phyloP scores from a whole-genome alignment of 192 early-diverging fungal species.

The Umbelopsis sp. region DNA sequence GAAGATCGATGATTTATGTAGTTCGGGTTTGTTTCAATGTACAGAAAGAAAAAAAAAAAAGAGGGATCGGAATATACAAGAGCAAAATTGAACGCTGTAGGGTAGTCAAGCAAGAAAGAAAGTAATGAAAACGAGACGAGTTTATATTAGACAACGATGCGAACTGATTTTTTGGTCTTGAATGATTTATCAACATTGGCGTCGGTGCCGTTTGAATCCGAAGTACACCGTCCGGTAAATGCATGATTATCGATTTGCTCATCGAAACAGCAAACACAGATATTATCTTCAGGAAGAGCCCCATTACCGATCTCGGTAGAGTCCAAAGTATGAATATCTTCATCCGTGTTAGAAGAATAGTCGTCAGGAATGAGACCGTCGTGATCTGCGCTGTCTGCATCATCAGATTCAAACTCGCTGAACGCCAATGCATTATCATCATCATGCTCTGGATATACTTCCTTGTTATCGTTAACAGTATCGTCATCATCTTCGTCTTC shows the following conservation, averaged over 20 bases:
- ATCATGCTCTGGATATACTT: constrained; percentile 15
- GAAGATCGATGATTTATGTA: background rate
- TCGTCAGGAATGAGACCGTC: background rate
- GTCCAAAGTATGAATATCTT: constrained; percentile 4
- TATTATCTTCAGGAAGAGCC: constrained; percentile 4
- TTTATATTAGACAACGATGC: constrained; percentile 8
- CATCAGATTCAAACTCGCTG: background rate
- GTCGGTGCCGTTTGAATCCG: background rate
- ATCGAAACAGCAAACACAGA: constrained; percentile 15
- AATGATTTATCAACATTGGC: background rate
- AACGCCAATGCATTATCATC: background rate
- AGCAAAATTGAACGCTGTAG: background rate
- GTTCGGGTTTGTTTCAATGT: background rate
- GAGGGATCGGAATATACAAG: background rate
- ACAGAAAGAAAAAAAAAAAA: background rate
- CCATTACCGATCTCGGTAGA: background rate
- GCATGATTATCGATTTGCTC: background rate
- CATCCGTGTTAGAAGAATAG: constrained; percentile 6
- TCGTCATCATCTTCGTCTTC: constrained; percentile 30
- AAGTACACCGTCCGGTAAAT: background rate
- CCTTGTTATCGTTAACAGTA: constrained; percentile 18
- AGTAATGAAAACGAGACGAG: background rate
- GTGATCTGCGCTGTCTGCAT: constrained; percentile 1
- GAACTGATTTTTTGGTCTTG: constrained; percentile 16
- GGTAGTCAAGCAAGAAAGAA: background rate